phyloP scores from a whole-genome alignment of 2,329 filamentous ascomycete species.

The Penicillium expansum region DNA sequence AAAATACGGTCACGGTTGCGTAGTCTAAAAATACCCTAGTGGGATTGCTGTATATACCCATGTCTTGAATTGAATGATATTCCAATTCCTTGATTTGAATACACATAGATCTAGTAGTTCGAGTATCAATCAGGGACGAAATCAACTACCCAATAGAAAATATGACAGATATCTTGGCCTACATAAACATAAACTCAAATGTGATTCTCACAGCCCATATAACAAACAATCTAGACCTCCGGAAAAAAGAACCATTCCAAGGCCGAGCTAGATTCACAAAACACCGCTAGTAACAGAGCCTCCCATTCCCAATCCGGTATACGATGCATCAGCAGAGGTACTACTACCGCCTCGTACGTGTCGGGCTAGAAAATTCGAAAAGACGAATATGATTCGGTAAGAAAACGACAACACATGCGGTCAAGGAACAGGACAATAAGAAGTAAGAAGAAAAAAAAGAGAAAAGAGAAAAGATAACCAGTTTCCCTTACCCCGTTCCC shows the following conservation, averaged over 20 bases:
- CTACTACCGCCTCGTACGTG: conserved; percentile 1
- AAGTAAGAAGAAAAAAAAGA: conserved; percentile 5
- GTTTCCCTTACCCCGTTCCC: conserved; percentile 17
- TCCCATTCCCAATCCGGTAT: not conserved
- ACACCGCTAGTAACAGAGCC: not conserved
- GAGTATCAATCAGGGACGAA: not conserved
- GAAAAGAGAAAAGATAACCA: conserved; percentile 24
- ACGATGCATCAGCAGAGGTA: not conserved
- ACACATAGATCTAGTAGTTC: not conserved
- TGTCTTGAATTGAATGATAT: not conserved
- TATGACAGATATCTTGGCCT: too few relatives aligned
- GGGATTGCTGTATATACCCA: too few relatives aligned
- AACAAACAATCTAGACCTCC: not conserved
- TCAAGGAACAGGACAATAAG: conserved; percentile 22
- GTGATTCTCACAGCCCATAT: not conserved
- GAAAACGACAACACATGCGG: conserved; percentile 17
- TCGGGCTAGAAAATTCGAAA: conserved; percentile 3
- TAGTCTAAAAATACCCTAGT: too few relatives aligned
- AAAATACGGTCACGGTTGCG: too few relatives aligned
- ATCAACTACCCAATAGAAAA: not conserved
- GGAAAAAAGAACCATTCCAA: not conserved
- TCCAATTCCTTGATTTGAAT: not conserved
- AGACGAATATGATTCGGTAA: conserved; percentile 10
- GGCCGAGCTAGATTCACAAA: not conserved
- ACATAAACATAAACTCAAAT: not conserved